Conservation (phyloP, 768 basidiomycete genomes). For the Mycena indigotica region DNA sequence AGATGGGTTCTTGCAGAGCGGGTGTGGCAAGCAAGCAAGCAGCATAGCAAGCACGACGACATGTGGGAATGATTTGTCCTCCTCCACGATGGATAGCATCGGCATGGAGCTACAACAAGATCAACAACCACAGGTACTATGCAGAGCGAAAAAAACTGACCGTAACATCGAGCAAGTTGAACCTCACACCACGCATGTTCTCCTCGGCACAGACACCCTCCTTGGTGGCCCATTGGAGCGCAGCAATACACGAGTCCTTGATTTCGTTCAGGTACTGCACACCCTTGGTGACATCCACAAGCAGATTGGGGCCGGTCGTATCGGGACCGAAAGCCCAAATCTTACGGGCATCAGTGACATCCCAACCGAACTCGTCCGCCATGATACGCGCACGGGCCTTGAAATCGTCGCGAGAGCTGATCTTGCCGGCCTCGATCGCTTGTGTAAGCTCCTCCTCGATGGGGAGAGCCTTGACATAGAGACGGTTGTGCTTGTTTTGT, state of each 20-base stretch:
- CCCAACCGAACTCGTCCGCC: slow-evolving; percentile 97
- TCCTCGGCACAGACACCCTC: slow-evolving; percentile 97
- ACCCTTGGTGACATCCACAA: slow-evolving; percentile 99
- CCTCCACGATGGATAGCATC: slow-evolving; percentile 99
- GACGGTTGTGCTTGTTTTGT: slow-evolving; percentile 99
- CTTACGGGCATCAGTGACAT: slow-evolving; percentile 98
- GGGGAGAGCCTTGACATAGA: slow-evolving; percentile 91
- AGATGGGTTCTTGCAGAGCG: slow-evolving; percentile 93
- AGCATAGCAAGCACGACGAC: slow-evolving; percentile 94
- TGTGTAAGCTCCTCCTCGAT: slow-evolving; percentile 91
- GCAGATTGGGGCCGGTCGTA: slow-evolving; percentile 92
- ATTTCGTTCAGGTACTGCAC: slow-evolving; percentile 99
- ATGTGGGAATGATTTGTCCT: slow-evolving; percentile 97
- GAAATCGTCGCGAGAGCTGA: slow-evolving; percentile 95
- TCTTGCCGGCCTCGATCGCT: slow-evolving; percentile 86
- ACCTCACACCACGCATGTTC: slow-evolving; percentile 97
- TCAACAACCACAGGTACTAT: not conserved
- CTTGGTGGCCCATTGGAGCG: slow-evolving; percentile 99
- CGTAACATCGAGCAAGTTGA: slow-evolving; percentile 95
- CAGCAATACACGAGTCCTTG: slow-evolving; percentile 99
- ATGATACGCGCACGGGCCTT: slow-evolving; percentile 93
- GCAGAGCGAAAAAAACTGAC: slow-evolving; percentile 45
- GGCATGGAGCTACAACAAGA: slow-evolving; percentile 73
- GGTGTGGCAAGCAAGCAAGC: slow-evolving; percentile 91
- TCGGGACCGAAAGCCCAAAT: slow-evolving; percentile 99